A percentile compares a stretch with the other conserved stretches of the same genome.
Evolutionary conservation across 1,284 basidiomycete species (phyloP).

Genomic region (Pseudozyma sp.): DNA sequence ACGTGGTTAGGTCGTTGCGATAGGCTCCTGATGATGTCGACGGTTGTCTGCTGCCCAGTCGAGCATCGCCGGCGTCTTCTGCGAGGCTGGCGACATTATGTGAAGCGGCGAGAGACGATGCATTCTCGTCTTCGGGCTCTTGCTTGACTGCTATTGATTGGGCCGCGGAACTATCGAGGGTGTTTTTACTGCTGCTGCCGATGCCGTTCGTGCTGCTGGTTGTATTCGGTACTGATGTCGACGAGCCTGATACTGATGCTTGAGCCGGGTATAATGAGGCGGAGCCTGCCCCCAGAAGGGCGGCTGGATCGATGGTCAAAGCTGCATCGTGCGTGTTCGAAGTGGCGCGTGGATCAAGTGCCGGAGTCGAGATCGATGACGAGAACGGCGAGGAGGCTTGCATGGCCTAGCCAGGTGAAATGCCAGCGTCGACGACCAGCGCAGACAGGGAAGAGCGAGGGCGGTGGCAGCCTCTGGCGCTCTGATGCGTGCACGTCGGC

Average conservation of each 20-base stretch:
- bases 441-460: slow-evolving; percentile 1
- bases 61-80: not conserved
- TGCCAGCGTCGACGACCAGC: not conserved
- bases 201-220: not conserved
- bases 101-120: not conserved
- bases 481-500: not conserved
- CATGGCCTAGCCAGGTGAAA: slow-evolving; percentile 27
- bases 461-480: not conserved
- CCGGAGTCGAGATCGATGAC: slow-evolving; percentile 11
- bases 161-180: not conserved
- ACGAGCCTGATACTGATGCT: not conserved
- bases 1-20: not conserved
- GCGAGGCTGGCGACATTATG: not conserved
- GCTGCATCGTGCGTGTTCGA: slow-evolving; percentile 22
- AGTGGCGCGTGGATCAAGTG: not conserved
- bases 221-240: not conserved
- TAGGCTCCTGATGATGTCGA: slow-evolving; percentile 5
- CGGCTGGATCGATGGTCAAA: slow-evolving; percentile 40
- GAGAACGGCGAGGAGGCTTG: slow-evolving; percentile 32
- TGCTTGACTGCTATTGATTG: slow-evolving; percentile 35
- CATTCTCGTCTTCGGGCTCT: slow-evolving; percentile 30
- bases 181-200: slow-evolving; percentile 5
- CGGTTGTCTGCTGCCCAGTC: not conserved
- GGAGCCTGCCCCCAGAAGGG: slow-evolving; percentile 12
- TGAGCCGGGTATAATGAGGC: not conserved